Conservation (phyloP, 108 stramenopile genomes). For the Nitzschia sp. region DNA sequence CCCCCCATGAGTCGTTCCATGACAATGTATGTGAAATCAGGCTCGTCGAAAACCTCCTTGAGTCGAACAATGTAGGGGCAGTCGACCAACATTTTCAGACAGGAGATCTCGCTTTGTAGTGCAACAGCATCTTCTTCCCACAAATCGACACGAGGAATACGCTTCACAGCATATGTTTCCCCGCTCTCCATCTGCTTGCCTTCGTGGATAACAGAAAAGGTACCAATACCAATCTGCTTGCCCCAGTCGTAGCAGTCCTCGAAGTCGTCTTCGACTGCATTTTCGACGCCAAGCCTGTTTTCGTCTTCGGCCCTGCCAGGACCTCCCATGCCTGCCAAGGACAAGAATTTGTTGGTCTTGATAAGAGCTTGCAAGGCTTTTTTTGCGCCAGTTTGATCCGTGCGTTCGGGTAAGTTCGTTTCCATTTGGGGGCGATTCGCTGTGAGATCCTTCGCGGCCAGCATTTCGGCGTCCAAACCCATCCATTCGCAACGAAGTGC, state of each 20-base stretch:
- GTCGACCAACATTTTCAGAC: conserved; percentile 50
- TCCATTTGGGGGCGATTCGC: conserved; percentile 31
- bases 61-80: conserved; percentile 71
- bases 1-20: conserved; percentile 82
- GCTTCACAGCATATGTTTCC: conserved; percentile 60
- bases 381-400: conserved; percentile 22
- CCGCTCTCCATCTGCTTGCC: conserved; percentile 45
- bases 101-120: conserved; percentile 62
- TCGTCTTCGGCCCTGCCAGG: conserved; percentile 8
- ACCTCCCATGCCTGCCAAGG: conserved; percentile 30
- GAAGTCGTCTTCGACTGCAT: conserved; percentile 39
- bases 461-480: conserved; percentile 33
- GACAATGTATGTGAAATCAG: conserved; percentile 71
- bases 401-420: conserved; percentile 5
- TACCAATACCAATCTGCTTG: conserved; percentile 65
- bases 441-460: conserved; percentile 34
- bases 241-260: conserved; percentile 46
- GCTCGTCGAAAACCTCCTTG: conserved; percentile 73
- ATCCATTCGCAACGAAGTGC: conserved; percentile 49
- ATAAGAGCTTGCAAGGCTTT: conserved; percentile 37
- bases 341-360: conserved; percentile 43
- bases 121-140: conserved; percentile 60
- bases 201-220: conserved; percentile 68
- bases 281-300: conserved; percentile 23
- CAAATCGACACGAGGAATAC: conserved; percentile 62